phyloP scores from a whole-genome alignment of 805 yeast species.

The Cyberlindnera misumaiensis region DNA sequence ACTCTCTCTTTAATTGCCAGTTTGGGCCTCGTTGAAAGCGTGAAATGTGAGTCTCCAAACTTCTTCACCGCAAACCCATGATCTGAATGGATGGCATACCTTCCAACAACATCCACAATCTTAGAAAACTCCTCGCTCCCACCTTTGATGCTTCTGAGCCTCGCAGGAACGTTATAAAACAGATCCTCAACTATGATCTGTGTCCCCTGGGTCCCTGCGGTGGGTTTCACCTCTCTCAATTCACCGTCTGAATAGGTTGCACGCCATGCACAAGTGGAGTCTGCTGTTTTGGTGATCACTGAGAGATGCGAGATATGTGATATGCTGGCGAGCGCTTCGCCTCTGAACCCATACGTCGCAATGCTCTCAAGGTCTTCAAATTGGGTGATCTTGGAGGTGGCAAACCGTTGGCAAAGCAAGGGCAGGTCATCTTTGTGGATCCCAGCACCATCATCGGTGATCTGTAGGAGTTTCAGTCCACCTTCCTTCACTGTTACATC shows the following conservation, averaged over 20 bases:
- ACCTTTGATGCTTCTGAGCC: conserved; percentile 59
- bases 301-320: conserved; percentile 82
- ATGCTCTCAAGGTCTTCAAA: conserved; percentile 73
- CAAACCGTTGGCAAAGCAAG: conserved; percentile 82
- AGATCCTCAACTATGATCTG: conserved; percentile 80
- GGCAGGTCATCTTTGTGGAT: conserved; percentile 66
- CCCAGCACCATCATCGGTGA: conserved; percentile 87
- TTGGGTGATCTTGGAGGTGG: conserved; percentile 73
- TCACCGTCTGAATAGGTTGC: conserved; percentile 65
- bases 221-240: conserved; percentile 44
- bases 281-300: conserved; percentile 65
- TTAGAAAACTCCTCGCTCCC: conserved; percentile 68
- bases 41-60: conserved; percentile 64
- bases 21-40: conserved; percentile 51
- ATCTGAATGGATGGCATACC: conserved; percentile 68
- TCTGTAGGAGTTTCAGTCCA: conserved; percentile 78
- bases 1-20: conserved; percentile 59
- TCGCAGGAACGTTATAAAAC: conserved; percentile 80
- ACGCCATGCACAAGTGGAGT: conserved; percentile 61
- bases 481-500: conserved; percentile 88
- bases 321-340: conserved; percentile 93
- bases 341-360: conserved; percentile 87
- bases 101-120: conserved; percentile 75
- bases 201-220: conserved; percentile 87
- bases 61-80: conserved; percentile 79